Percentiles rank a stretch among this genome's conserved stretches.
phyloP scores from a whole-genome alignment of 1,284 basidiomycete genomes.

The Melampsora americana region DNA sequence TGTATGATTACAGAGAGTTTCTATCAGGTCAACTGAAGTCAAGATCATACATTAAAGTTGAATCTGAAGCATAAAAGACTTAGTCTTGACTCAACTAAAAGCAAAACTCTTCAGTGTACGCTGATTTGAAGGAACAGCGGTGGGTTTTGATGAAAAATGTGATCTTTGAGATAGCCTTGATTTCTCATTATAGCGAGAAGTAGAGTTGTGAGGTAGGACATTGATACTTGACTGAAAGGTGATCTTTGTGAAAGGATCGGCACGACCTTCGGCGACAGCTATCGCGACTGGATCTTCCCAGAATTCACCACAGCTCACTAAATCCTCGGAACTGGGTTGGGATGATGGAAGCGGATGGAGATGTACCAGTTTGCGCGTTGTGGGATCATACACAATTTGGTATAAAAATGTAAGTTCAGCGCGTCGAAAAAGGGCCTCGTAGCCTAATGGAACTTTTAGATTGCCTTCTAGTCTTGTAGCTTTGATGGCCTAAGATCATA shows the following conservation, averaged over 20 bases:
- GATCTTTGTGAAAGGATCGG: slow-evolving; percentile 25
- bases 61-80: too few relatives aligned
- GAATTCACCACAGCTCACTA: slow-evolving; percentile 22
- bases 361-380: slow-evolving; percentile 64
- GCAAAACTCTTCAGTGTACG: slow-evolving; percentile 36
- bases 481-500: slow-evolving; percentile 59
- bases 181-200: too few relatives aligned
- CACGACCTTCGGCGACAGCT: slow-evolving; percentile 33
- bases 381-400: slow-evolving; percentile 86
- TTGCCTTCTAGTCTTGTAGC: slow-evolving; percentile 78
- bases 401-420: slow-evolving; percentile 70
- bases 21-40: too few relatives aligned
- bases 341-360: slow-evolving; percentile 62
- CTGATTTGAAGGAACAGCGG: slow-evolving; percentile 20
- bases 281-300: slow-evolving; percentile 32
- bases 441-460: slow-evolving; percentile 72
- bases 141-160: slow-evolving; percentile 11
- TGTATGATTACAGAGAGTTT: too few relatives aligned
- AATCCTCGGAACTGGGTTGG: slow-evolving; percentile 10
- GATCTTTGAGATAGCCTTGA: too few relatives aligned
- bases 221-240: slow-evolving; percentile 7
- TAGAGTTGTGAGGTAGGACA: not conserved
- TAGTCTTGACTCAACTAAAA: slow-evolving; percentile 22
- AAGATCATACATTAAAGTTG: too few relatives aligned
- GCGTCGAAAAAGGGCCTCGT: slow-evolving; percentile 53